phyloP scores from a whole-genome alignment of 257 asterid genomes.

The Striga asiatica region DNA sequence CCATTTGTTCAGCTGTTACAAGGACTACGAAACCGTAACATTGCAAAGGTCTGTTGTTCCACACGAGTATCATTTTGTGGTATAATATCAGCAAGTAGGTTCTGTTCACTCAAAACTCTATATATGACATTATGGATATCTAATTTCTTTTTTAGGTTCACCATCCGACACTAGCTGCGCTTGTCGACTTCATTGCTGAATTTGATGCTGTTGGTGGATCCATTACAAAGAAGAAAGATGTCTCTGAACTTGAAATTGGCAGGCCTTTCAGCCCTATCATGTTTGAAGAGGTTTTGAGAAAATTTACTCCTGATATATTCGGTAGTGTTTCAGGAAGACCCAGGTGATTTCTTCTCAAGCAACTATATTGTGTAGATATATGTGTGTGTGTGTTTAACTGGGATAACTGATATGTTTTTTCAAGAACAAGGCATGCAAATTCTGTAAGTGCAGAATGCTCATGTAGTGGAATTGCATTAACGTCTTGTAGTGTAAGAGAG shows the following conservation, averaged over 20 bases:
- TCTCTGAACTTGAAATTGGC: slow-evolving; percentile 42
- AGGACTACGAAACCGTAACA: slow-evolving; percentile 35
- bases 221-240: slow-evolving; percentile 39
- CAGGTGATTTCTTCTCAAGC: slow-evolving; percentile 38
- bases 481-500: neutral
- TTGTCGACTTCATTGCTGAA: slow-evolving; percentile 57
- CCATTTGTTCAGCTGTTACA: slow-evolving; percentile 74
- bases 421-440: neutral
- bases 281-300: slow-evolving; percentile 66
- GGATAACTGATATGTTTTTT: slow-evolving; percentile 6
- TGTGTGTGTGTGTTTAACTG: too few species aligned
- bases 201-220: slow-evolving; percentile 50
- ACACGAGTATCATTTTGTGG: neutral
- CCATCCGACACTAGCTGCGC: slow-evolving; percentile 68
- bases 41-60: slow-evolving; percentile 57
- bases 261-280: slow-evolving; percentile 56
- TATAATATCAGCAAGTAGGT: neutral
- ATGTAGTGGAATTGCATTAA: slow-evolving; percentile 6
- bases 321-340: slow-evolving; percentile 51
- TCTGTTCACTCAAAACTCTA: neutral
- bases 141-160: slow-evolving; percentile 34
- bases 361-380: too few species aligned
- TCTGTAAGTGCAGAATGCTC: neutral
- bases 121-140: neutral
- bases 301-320: slow-evolving; percentile 76